phyloP scores from a whole-genome alignment of 768 basidiomycete species.

The Mycena chlorophos region DNA sequence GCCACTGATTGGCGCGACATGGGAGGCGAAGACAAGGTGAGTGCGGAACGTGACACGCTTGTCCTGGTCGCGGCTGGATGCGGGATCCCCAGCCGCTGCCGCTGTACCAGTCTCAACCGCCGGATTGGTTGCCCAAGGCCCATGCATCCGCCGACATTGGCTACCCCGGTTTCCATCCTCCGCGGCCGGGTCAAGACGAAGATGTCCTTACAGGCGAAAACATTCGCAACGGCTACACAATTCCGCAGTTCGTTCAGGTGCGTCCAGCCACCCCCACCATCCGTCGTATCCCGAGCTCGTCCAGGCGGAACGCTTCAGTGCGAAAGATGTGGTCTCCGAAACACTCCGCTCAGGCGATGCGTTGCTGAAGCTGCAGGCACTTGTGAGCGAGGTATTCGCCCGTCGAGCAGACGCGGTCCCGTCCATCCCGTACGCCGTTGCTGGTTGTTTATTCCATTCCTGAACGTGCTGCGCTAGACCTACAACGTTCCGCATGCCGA shows the following conservation, averaged over 20 bases:
- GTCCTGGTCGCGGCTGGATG: conserved; percentile 14
- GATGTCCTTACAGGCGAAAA: conserved; percentile 65
- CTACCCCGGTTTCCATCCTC: conserved; percentile 75
- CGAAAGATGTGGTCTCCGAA: conserved; percentile 52
- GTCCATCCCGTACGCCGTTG: conserved; percentile 58
- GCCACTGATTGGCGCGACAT: conserved; percentile 54
- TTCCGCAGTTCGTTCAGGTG: conserved; percentile 59
- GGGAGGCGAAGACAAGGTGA: conserved; percentile 30
- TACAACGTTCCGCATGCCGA: conserved; percentile 76
- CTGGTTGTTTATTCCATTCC: not conserved
- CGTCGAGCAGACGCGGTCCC: conserved; percentile 59
- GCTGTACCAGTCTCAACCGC: conserved; percentile 67
- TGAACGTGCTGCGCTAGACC: conserved; percentile 37
- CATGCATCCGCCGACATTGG: conserved; percentile 73
- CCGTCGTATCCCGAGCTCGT: not conserved
- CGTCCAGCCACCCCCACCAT: conserved; percentile 24
- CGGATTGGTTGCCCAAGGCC: conserved; percentile 68
- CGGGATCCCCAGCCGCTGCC: conserved; percentile 34
- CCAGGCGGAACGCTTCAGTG: conserved; percentile 66
- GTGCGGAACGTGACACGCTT: conserved; percentile 18
- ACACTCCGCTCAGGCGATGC: conserved; percentile 52
- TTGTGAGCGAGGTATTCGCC: conserved; percentile 75
- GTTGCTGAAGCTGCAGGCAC: conserved; percentile 61
- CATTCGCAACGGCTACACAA: conserved; percentile 64
- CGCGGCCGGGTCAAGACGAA: conserved; percentile 72